Evolutionary conservation across 2,329 filamentous ascomycete species (phyloP).

Genomic region (Botrytis aclada): DNA sequence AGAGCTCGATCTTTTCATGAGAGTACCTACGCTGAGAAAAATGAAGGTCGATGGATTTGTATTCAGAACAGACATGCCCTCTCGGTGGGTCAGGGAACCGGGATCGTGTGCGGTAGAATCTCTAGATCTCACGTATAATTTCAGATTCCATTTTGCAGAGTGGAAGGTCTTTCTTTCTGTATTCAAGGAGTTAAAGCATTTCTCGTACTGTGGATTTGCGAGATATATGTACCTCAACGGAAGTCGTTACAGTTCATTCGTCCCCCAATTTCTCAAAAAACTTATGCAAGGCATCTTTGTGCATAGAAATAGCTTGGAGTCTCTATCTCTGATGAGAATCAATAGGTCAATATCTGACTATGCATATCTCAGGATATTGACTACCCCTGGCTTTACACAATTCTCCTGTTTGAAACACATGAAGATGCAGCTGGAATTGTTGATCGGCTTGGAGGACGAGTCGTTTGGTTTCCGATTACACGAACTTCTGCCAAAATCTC

Average conservation of each 20-base stretch:
- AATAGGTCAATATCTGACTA: neutral
- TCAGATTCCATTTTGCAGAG: accelerated
- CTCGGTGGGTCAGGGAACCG: accelerated
- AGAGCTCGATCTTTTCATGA: neutral
- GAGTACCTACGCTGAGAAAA: neutral
- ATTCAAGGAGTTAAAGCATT: neutral
- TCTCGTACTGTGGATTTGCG: neutral
- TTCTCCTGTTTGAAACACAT: neutral
- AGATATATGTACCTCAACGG: accelerated
- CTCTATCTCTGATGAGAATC: neutral
- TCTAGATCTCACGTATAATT: neutral
- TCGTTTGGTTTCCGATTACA: neutral
- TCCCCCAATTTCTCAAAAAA: neutral
- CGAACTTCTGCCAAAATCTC: neutral
- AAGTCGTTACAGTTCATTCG: accelerated
- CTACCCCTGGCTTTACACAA: neutral
- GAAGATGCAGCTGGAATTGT: neutral
- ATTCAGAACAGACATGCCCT: neutral
- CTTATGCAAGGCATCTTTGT: neutral
- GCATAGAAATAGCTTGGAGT: neutral
- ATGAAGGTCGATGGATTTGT: neutral
- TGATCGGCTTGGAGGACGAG: neutral
- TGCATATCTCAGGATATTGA: neutral
- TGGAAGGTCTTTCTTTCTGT: neutral
- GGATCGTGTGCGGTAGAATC: neutral